phyloP scores from a whole-genome alignment of 805 yeast genomes.

The Teunomyces aglyptinius region DNA sequence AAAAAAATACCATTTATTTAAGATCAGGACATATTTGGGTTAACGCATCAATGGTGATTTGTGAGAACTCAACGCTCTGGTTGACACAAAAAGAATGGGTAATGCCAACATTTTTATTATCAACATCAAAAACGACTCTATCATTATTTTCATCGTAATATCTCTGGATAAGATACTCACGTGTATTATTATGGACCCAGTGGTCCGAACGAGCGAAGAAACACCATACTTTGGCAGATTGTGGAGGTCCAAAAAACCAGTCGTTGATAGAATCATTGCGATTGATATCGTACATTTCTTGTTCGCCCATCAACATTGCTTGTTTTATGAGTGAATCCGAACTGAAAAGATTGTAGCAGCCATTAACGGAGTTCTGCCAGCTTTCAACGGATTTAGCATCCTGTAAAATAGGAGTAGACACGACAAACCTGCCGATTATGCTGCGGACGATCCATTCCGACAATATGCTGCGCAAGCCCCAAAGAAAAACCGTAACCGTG shows the following conservation, averaged over 20 bases:
- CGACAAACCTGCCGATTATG: constrained; percentile 20
- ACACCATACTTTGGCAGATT: constrained; percentile 44
- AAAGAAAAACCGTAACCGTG: constrained; percentile 23
- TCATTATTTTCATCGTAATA: constrained; percentile 30
- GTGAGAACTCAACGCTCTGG: constrained; percentile 52
- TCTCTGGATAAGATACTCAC: constrained; percentile 41
- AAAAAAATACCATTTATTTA: background rate
- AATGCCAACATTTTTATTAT: constrained; percentile 36
- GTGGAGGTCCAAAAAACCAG: constrained; percentile 36
- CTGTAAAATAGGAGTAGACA: constrained; percentile 23
- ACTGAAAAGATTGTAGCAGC: constrained; percentile 42
- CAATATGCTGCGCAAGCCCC: constrained; percentile 31
- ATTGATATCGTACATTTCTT: constrained; percentile 55
- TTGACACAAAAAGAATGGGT: constrained; percentile 62
- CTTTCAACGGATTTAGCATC: constrained; percentile 18
- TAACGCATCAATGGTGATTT: constrained; percentile 30
- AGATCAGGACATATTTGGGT: constrained; percentile 1
- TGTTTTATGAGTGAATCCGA: constrained; percentile 50
- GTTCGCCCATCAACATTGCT: constrained; percentile 53
- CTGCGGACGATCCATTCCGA: constrained; percentile 19
- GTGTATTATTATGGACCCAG: constrained; percentile 59
- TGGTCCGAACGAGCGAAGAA: constrained; percentile 60
- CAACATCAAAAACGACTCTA: constrained; percentile 28
- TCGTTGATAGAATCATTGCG: constrained; percentile 52
- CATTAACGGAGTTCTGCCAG: constrained; percentile 38